phyloP scores from a whole-genome alignment of 2,329 filamentous ascomycete species.

The Myrmaecium sp. region DNA sequence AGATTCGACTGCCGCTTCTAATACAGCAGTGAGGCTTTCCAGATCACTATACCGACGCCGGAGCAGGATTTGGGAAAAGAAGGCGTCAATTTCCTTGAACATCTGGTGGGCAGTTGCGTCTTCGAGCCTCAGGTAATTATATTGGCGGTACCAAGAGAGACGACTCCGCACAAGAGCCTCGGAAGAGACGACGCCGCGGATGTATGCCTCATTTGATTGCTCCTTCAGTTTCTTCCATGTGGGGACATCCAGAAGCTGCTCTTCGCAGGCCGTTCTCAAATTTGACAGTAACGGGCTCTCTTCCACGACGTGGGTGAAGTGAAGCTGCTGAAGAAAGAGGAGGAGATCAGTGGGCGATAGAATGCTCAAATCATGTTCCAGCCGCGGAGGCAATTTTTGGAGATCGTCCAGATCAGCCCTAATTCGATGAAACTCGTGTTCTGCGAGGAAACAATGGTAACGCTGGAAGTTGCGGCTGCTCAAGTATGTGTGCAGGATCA shows the following conservation, averaged over 20 bases:
- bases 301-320: constrained; percentile 17
- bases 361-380: constrained; percentile 17
- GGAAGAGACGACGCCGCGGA: constrained; percentile 12
- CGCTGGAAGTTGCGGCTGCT: constrained; percentile 16
- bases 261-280: constrained; percentile 13
- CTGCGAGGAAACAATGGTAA: constrained; percentile 19
- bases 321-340: constrained; percentile 16
- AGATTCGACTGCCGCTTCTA: constrained; percentile 10
- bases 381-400: constrained; percentile 10
- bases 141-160: constrained; percentile 19
- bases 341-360: constrained; percentile 18
- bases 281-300: constrained; percentile 13
- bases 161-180: constrained; percentile 15
- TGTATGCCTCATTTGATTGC: constrained; percentile 19
- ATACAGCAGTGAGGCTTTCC: constrained; percentile 14
- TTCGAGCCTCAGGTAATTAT: constrained; percentile 10
- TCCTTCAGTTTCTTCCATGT: constrained; percentile 19
- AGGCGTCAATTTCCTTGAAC: constrained; percentile 15
- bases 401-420: constrained; percentile 4
- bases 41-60: constrained; percentile 13
- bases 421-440: constrained; percentile 12
- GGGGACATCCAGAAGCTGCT: constrained; percentile 18
- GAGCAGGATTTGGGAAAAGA: constrained; percentile 14
- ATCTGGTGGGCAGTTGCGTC: constrained; percentile 11
- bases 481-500: constrained; percentile 18